Base-by-base conservation (phyloP, 129 eudicot genomes). In the Mikania micrantha region DNA sequence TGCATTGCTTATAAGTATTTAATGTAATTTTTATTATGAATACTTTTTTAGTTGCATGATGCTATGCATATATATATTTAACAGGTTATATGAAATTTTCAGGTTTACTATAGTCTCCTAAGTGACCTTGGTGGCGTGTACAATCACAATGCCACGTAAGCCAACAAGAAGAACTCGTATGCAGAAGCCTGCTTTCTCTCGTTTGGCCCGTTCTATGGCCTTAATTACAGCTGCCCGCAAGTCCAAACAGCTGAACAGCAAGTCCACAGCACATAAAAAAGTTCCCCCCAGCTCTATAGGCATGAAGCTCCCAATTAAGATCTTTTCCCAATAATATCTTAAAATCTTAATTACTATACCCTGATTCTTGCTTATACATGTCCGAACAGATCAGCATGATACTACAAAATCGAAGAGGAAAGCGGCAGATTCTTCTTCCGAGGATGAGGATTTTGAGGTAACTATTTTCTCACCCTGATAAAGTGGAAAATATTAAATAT, bases 131-230 rank as follows among this genome's bases (percentile, higher is more conserved):
- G 70, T 48, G 47, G 24, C 62, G 35, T 25, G 25, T 38, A 38
- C 35, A 68, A 17, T 50, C 74, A 32, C 38, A 60, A 88, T 88
- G 93, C 84, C 96, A 3, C 81, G 90, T 58, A 90, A 78, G 63
- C 90, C 88, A 67, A 70, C 75, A 28, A 71, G 83, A 66, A 74
- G 61, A 58, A 15, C 77, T 68, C 79, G 41, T 9, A 49, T 72
- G 41, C 41, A 5, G 63, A 80, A 81, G 29, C 95, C 83, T 9
- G 76, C 85, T 1, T 85, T 90, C 69, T 87, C 95, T 28, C 81
- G 81, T 45, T 82, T 87, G 72, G 84, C 72, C 44, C 95, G 92
- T 54, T 82, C 91, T 19, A 70, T 72, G 75, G 84, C 87, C 12
- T 60, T 73, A 13, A 56, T 76, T 54, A 61, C 70, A 36, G 59